Percentiles rank a stretch among this genome's conserved stretches.
phyloP scores from a whole-genome alignment of 306 rosid genomes.

The Castanea sativa region DNA sequence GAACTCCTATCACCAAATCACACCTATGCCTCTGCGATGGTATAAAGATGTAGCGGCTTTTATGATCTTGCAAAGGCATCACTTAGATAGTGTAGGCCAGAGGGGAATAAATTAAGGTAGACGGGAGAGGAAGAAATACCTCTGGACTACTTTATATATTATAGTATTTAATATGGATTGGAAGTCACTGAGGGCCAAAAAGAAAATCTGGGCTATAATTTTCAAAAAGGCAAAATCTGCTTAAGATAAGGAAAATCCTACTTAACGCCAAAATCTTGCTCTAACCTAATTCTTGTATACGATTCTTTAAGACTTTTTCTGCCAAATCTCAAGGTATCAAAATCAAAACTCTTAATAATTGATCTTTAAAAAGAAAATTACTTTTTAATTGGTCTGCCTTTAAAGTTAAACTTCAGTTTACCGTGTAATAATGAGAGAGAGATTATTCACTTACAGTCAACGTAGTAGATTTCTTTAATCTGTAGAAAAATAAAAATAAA shows the following conservation, averaged over 20 bases:
- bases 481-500: background rate
- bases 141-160: conserved; percentile 30
- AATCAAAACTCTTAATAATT: background rate
- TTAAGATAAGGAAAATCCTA: conserved; percentile 10
- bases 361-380: background rate
- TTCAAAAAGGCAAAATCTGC: conserved; percentile 25
- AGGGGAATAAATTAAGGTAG: conserved; percentile 33
- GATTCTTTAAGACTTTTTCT: conserved; percentile 3
- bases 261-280: background rate
- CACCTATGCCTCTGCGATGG: too few species aligned
- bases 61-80: conserved; percentile 57
- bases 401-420: background rate
- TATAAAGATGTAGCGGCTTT: too few species aligned
- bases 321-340: background rate
- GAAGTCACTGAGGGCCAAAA: conserved; percentile 42
- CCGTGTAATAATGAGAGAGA: background rate
- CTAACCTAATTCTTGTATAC: background rate
- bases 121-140: conserved; percentile 29
- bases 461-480: background rate
- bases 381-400: background rate
- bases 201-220: background rate
- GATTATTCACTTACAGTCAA: background rate
- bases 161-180: conserved; percentile 20
- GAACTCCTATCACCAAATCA: too few species aligned
- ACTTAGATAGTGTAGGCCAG: conserved; percentile 62